Conservation (phyloP, 441 rosid species). For the Brassica hybrid region DNA sequence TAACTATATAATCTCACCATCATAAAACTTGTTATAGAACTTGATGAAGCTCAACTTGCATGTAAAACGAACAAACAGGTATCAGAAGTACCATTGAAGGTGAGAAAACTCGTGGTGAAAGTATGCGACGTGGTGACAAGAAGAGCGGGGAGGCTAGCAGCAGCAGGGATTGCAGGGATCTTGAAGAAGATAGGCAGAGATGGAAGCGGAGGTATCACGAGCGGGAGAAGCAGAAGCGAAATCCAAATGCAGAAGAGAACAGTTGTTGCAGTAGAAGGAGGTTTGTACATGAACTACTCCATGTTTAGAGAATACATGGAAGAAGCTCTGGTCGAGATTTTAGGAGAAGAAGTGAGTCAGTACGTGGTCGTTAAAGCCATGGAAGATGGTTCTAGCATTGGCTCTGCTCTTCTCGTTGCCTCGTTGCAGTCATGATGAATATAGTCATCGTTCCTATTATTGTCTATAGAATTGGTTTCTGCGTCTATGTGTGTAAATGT, state of each 20-base stretch:
- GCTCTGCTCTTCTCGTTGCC: conserved; percentile 90
- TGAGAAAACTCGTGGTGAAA: conserved; percentile 69
- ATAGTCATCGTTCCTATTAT: neutral
- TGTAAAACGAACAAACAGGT: conserved; percentile 50
- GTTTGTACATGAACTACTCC: conserved; percentile 65
- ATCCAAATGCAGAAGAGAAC: conserved; percentile 68
- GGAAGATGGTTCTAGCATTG: conserved; percentile 82
- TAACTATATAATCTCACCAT: conserved; percentile 21
- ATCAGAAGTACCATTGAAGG: conserved; percentile 63
- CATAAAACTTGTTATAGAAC: neutral
- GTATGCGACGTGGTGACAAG: conserved; percentile 81
- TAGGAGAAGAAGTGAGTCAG: conserved; percentile 74
- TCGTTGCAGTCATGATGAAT: conserved; percentile 47
- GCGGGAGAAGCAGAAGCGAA: conserved; percentile 63
- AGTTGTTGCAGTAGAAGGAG: conserved; percentile 82
- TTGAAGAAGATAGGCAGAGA: conserved; percentile 91
- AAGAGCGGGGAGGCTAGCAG: conserved; percentile 85
- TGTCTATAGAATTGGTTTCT: conserved; percentile 25
- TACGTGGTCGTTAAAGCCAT: conserved; percentile 61
- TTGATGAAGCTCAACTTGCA: neutral
- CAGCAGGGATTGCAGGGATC: conserved; percentile 89
- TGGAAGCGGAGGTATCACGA: conserved; percentile 67
- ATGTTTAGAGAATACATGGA: conserved; percentile 81
- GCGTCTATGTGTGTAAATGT: conserved; percentile 10
- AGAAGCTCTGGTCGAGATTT: conserved; percentile 71